Evolutionary conservation across 2,329 filamentous ascomycete genomes (phyloP), one percentile per base, ranked within the genome.

Genomic region (Xylariaceae sp.): DNA sequence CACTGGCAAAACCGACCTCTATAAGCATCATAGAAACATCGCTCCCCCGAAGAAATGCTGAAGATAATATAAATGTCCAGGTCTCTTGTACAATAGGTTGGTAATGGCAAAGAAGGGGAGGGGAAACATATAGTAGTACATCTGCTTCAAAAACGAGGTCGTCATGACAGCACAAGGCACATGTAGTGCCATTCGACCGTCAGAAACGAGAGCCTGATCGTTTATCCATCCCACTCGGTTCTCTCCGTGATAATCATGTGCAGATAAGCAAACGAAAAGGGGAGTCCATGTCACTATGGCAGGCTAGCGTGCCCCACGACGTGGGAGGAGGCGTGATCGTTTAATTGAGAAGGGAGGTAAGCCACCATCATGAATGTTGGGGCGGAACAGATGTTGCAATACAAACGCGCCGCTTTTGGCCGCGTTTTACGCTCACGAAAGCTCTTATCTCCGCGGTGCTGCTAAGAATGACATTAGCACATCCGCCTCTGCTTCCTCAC

Each of bases 361-460:
- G 37, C 8, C 11, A 7, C 26, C 27, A 6, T 26, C 32, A 37
- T 42, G 12, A 41, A n/a, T n/a, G 4, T 32, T 51, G 37, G 27
- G 7, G 42, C 8, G 8, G 6, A 47, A 42, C 19, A 41, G 11
- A n/a, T 34, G 29, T 29, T 51, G 12, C 47, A 47, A 12, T 27
- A 12, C 2, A 30, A 45, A 37, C 11, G 26, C 12, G 12, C 27
- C 31, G 7, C 5, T 35, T 9, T 37, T 48, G 7, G 45, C 40
- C 29, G 42, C 40, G 11, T 27, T 48, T 55, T 52, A 55, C 48
- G 39, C 50, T 34, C 54, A 47, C 49, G 44, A 49, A 54, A 64
- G 56, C 53, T 66, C 66, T 65, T 68, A 70, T 58, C 65, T 70
- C 58, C 67, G 59, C 46, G 68, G 67, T 35, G 66, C 68, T 55